Evolutionary conservation across 305 asterid species (phyloP).

Genomic region (Lippia alba): DNA sequence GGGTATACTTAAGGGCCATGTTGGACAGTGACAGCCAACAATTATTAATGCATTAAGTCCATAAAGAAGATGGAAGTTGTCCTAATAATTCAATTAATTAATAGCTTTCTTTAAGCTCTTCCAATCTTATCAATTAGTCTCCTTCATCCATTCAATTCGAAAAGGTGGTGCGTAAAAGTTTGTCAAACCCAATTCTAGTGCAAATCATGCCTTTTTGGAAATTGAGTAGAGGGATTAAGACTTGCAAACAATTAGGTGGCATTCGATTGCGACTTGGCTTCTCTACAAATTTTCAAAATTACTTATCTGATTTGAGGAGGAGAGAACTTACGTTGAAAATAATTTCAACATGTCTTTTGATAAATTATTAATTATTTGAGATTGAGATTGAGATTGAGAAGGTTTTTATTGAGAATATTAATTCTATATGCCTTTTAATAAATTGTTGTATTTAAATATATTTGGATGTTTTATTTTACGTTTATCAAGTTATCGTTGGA

Average conservation of each 20-base stretch:
- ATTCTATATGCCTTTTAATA: too few species aligned
- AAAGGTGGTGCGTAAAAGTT: slow-evolving; percentile 31
- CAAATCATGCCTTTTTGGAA: slow-evolving; percentile 35
- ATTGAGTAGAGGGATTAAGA: slow-evolving; percentile 19
- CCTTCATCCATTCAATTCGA: slow-evolving; percentile 22
- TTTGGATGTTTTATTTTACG: too few species aligned
- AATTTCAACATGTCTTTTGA: too few species aligned
- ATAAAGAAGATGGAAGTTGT: slow-evolving; percentile 6
- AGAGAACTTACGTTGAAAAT: too few species aligned
- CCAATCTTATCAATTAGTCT: too few species aligned
- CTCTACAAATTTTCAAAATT: too few species aligned
- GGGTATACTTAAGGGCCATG: slow-evolving; percentile 39
- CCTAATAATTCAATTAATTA: slow-evolving; percentile 12
- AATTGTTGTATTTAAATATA: too few species aligned
- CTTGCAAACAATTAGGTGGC: slow-evolving; percentile 26
- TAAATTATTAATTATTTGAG: too few species aligned
- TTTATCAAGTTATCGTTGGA: too few species aligned
- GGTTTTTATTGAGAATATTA: too few species aligned
- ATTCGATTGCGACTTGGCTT: background rate
- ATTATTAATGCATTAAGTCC: slow-evolving; percentile 3
- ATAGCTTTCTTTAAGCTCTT: slow-evolving; percentile 11
- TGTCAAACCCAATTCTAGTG: slow-evolving; percentile 64
- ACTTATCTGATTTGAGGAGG: too few species aligned
- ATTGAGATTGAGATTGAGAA: too few species aligned
- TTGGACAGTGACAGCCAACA: slow-evolving; percentile 33